phyloP scores from a whole-genome alignment of 2,329 filamentous ascomycete species.

The Bertia moriformis region DNA sequence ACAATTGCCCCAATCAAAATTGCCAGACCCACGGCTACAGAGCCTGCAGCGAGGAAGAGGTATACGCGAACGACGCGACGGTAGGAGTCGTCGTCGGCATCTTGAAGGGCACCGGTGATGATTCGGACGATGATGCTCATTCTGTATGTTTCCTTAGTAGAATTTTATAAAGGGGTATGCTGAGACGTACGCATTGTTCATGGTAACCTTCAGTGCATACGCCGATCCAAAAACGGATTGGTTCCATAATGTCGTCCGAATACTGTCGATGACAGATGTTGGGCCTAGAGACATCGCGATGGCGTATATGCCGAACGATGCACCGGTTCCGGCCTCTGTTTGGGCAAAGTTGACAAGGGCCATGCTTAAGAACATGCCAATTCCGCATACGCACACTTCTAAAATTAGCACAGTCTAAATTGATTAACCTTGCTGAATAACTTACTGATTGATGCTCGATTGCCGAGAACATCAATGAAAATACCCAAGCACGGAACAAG shows the following conservation, averaged over 20 bases:
- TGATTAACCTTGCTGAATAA: background rate
- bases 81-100: constrained; percentile 39
- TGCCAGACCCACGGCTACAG: constrained; percentile 25
- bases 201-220: constrained; percentile 43
- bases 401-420: background rate
- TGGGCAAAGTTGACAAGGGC: constrained; percentile 34
- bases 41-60: constrained; percentile 31
- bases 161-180: background rate
- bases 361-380: constrained; percentile 36
- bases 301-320: constrained; percentile 43
- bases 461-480: constrained; percentile 39
- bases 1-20: constrained; percentile 22
- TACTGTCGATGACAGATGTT: constrained; percentile 42
- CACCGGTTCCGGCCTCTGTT: constrained; percentile 33
- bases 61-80: constrained; percentile 39
- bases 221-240: constrained; percentile 44
- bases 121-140: constrained; percentile 47
- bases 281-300: constrained; percentile 38
- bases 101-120: constrained; percentile 41
- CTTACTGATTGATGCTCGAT: constrained; percentile 29
- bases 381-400: constrained; percentile 24
- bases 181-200: constrained; percentile 37
- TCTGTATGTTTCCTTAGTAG: constrained; percentile 10
- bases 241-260: constrained; percentile 44
- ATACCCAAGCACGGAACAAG: constrained; percentile 38